Evolutionary conservation across 176 grass and related monocot species (phyloP).

Genomic region (Tillandsia fasciculata): DNA sequence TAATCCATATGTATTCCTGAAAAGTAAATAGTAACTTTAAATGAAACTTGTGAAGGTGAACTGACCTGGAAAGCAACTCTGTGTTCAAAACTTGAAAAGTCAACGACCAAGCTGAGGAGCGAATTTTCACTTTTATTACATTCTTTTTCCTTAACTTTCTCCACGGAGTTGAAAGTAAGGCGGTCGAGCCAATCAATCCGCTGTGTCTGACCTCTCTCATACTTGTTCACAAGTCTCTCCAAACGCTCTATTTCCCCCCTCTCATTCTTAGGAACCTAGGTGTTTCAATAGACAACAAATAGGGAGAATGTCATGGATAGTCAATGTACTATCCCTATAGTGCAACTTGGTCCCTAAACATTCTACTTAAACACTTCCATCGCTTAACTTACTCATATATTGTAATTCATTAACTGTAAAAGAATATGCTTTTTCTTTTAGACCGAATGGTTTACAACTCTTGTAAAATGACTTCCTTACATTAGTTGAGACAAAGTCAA

Average conservation of each 20-base stretch:
- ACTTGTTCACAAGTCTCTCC: slow-evolving; percentile 91
- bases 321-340: neutral
- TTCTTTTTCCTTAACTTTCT: slow-evolving; percentile 75
- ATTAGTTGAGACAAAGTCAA: no score
- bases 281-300: slow-evolving; percentile 1
- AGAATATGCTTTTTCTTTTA: no score
- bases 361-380: no score
- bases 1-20: no score
- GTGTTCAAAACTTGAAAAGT: slow-evolving; percentile 85
- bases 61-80: slow-evolving; percentile 88
- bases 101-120: slow-evolving; percentile 67
- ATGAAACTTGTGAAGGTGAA: slow-evolving; percentile 9
- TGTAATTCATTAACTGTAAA: no score
- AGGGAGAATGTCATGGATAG: neutral
- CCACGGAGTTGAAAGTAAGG: slow-evolving; percentile 68
- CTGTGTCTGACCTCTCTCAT: slow-evolving; percentile 89
- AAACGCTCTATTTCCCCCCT: slow-evolving; percentile 80
- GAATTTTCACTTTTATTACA: slow-evolving; percentile 39
- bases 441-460: no score
- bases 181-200: slow-evolving; percentile 92
- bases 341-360: neutral
- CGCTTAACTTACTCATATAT: no score
- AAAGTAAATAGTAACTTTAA: neutral
- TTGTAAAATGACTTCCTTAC: no score
- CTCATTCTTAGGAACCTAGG: slow-evolving; percentile 70